Conservation (phyloP, 1,284 basidiomycete genomes). For the Limonomyces culmigenus region DNA sequence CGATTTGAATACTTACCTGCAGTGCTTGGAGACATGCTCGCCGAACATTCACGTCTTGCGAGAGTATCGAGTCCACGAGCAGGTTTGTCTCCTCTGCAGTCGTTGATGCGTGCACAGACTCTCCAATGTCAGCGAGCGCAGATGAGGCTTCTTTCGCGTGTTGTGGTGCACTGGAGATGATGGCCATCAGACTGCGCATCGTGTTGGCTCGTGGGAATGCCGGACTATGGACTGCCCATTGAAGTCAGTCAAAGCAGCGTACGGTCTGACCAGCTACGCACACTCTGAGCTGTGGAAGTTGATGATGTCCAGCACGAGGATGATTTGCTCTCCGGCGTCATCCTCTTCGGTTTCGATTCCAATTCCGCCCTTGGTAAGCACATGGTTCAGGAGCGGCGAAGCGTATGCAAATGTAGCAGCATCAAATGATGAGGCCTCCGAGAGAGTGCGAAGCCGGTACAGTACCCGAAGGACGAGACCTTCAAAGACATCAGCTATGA, state of each 20-base stretch:
- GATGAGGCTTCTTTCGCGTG: conserved; percentile 80
- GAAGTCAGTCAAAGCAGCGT: neutral
- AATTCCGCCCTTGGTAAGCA: conserved; percentile 60
- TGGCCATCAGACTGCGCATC: conserved; percentile 58
- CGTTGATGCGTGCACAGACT: conserved; percentile 61
- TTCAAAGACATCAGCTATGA: conserved; percentile 3
- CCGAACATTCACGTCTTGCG: conserved; percentile 82
- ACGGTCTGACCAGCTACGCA: conserved; percentile 18
- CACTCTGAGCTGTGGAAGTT: conserved; percentile 79
- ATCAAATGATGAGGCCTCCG: conserved; percentile 72
- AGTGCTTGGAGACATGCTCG: conserved; percentile 86
- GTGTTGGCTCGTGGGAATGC: conserved; percentile 61
- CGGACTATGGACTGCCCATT: conserved; percentile 35
- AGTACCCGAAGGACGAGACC: conserved; percentile 68
- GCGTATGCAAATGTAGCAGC: conserved; percentile 73
- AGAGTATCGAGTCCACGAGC: conserved; percentile 61
- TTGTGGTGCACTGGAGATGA: conserved; percentile 67
- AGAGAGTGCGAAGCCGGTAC: conserved; percentile 71
- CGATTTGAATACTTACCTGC: conserved; percentile 32
- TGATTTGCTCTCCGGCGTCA: conserved; percentile 75
- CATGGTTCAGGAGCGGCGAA: conserved; percentile 60
- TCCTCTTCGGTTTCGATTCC: conserved; percentile 54
- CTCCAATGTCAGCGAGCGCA: conserved; percentile 70
- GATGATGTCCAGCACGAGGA: conserved; percentile 74
- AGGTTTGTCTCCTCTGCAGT: conserved; percentile 44